Evolutionary conservation across 1,284 basidiomycete genomes (phyloP), one percentile per base, ranked within the genome.

Genomic region (Tylopilus orsonianus): DNA sequence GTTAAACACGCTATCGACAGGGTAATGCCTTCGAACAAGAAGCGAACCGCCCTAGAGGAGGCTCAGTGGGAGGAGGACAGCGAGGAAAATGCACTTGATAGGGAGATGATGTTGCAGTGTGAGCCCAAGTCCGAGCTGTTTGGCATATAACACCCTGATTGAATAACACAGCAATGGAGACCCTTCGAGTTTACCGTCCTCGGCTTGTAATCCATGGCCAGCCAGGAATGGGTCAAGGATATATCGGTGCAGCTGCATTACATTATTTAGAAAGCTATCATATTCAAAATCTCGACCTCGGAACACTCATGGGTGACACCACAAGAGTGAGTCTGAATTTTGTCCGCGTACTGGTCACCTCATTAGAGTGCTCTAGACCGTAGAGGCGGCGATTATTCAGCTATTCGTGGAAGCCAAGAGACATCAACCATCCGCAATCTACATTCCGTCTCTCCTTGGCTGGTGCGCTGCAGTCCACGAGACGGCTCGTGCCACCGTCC

Each of bases 351-450:
- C n/a, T 24, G 19, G 10, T 38, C 26, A 45, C 48, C 26, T 48
- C n/a, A 48, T 39, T 33, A 12, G 12, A 30, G 14, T 27, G 3
- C 23, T 19, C 13, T 55, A 94, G 90, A 93, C 93, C 4, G 75
- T 86, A 3, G 97, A 99, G 71, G 90, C 96, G 1, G 86, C 90
- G 2, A 86, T 97, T 48, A 92, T 98, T 2, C 96, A 98, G 59
- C 78, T 97, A n/a, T 98, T 99, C 60, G 81, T 95, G 16, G 97
- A 99, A 67, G 97, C 97, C 0, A 98, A 97, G 67, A 85, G 97
- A 24, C 93, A 97, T 65, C 95, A 97, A 60, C 97, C 97, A 0
- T 95, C 93, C 0, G 86, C 99, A 35, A 80, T 99, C 41, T 99
- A 94, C 69, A 93, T 99, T 39, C 97, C 96, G 0, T 90, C 92